A percentile compares a stretch with the other conserved stretches of the same genome.
Conservation (phyloP, 768 basidiomycete species). For the Tremella fuciformis region DNA sequence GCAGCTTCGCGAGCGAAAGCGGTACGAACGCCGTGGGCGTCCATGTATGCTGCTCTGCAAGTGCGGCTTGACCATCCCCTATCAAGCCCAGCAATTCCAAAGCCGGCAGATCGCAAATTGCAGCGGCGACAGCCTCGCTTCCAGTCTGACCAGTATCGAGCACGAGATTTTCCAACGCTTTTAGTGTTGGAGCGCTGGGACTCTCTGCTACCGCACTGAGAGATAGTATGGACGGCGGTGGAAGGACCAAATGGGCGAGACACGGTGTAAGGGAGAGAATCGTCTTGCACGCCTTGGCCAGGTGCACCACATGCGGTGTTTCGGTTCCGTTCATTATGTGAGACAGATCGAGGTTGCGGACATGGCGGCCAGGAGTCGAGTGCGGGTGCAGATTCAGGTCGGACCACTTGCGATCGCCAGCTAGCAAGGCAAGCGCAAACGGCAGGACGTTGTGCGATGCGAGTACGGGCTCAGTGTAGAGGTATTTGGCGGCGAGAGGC, state of each 20-base stretch:
- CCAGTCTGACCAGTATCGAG: neutral
- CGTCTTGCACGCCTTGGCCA: constrained; percentile 14
- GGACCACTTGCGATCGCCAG: constrained; percentile 77
- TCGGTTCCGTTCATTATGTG: constrained; percentile 24
- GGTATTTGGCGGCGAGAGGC: constrained; percentile 34
- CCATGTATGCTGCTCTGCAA: neutral
- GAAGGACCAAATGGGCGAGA: constrained; percentile 41
- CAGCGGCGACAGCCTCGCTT: neutral
- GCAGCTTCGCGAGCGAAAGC: constrained; percentile 29
- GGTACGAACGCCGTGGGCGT: neutral
- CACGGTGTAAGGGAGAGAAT: constrained; percentile 47
- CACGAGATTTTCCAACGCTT: neutral
- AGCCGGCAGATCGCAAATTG: neutral
- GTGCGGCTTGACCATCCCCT: constrained; percentile 24
- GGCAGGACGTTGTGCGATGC: constrained; percentile 19
- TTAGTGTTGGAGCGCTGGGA: neutral
- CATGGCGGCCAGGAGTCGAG: constrained; percentile 84
- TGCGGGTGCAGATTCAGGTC: constrained; percentile 81
- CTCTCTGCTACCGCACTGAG: too few species aligned
- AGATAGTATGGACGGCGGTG: neutral
- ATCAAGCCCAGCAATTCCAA: constrained; percentile 28
- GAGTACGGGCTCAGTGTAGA: constrained; percentile 35
- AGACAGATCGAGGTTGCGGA: constrained; percentile 71
- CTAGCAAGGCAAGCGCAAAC: constrained; percentile 57
- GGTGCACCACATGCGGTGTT: constrained; percentile 19